Evolutionary conservation across 495 filamentous ascomycete genomes (phyloP).

Genomic region (Apodospora peruviana): DNA sequence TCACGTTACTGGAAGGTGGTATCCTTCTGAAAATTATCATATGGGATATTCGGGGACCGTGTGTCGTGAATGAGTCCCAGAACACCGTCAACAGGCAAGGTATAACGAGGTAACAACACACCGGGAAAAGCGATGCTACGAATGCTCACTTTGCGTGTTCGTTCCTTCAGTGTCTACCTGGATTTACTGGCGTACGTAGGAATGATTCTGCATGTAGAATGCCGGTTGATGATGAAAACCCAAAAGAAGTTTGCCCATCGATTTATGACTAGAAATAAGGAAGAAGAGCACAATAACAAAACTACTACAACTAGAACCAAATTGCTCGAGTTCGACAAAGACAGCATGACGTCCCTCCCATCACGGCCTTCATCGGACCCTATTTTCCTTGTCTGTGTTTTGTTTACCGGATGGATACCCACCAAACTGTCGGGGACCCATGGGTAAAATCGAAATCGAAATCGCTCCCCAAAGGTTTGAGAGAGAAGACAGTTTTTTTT

Average conservation of each 20-base stretch:
- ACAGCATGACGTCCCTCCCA: conserved; percentile 46
- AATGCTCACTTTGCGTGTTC: too few relatives aligned
- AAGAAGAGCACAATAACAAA: background rate
- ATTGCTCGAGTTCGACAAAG: background rate
- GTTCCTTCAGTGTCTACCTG: background rate
- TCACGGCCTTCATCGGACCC: conserved; percentile 26
- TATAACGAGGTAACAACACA: too few relatives aligned
- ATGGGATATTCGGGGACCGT: too few relatives aligned
- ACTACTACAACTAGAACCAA: conserved; percentile 1
- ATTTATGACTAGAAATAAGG: background rate
- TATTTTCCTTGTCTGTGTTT: conserved; percentile 5
- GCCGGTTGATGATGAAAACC: background rate
- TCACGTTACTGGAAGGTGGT: too few relatives aligned
- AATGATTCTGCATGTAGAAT: too few relatives aligned
- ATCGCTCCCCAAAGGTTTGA: conserved; percentile 48
- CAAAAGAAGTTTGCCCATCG: background rate
- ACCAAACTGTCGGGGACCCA: conserved; percentile 46
- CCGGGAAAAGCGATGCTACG: too few relatives aligned
- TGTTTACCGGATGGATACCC: conserved; percentile 5
- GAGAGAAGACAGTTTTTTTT: conserved; percentile 58
- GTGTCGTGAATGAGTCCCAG: too few relatives aligned
- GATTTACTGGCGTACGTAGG: too few relatives aligned
- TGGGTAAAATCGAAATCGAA: too few relatives aligned
- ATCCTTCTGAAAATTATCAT: too few relatives aligned
- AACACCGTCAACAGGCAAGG: too few relatives aligned